A percentile compares a stretch with the other conserved stretches of the same genome.
Conservation (phyloP, 345 rosid species). For the Xanthoceras sorbifolium region DNA sequence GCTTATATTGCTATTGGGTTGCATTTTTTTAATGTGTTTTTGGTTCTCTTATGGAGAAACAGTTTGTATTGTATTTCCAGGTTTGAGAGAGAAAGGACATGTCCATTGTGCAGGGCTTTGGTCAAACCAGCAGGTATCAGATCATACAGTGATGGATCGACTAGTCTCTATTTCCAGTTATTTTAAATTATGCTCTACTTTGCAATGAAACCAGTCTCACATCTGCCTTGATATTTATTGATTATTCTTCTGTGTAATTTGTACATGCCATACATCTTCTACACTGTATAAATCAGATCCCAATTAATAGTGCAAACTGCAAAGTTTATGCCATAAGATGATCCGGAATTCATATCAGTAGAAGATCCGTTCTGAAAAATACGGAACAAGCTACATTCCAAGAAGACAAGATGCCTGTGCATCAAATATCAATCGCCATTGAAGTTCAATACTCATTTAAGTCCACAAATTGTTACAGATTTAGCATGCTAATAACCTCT, state of each 20-base stretch:
- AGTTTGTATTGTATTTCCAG: constrained; percentile 44
- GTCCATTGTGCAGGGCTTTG: constrained; percentile 96
- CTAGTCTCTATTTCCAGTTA: constrained; percentile 91
- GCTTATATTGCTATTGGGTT: background rate
- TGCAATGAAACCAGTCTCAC: background rate
- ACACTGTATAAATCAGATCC: background rate
- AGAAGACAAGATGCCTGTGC: background rate
- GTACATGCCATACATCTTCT: background rate
- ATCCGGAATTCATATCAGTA: background rate
- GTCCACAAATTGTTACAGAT: background rate
- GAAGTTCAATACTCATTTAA: background rate
- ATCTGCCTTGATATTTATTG: background rate
- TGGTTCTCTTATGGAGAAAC: background rate
- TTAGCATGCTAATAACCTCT: background rate
- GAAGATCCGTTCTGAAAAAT: background rate
- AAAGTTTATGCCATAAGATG: background rate
- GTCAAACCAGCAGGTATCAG: constrained; percentile 91
- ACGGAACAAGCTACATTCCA: background rate
- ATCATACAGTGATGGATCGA: constrained; percentile 94
- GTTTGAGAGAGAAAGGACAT: constrained; percentile 99
- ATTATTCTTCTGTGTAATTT: background rate
- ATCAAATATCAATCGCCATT: background rate
- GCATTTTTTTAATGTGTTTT: background rate
- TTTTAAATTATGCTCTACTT: constrained; percentile 42
- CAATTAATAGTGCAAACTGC: background rate